Conservation (phyloP, 345 rosid genomes). For the Aethionema arabicum region DNA sequence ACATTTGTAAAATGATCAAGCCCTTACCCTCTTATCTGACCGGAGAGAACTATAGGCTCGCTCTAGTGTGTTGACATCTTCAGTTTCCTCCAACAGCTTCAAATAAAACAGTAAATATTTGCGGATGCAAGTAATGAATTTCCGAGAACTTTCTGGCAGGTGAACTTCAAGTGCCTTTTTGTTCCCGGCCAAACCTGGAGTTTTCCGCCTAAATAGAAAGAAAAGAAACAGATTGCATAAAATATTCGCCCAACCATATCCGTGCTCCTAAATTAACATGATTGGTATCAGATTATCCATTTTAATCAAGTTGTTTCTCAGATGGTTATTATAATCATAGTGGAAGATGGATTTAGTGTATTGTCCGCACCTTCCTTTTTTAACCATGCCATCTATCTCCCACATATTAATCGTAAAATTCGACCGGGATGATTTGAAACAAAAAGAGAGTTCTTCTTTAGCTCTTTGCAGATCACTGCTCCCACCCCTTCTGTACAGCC, state of each 20-base stretch:
- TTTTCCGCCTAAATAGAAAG: slow-evolving; percentile 65
- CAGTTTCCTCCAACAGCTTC: slow-evolving; percentile 85
- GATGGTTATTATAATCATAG: slow-evolving; percentile 16
- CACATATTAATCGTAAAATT: slow-evolving; percentile 96
- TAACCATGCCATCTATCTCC: slow-evolving; percentile 99
- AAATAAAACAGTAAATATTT: slow-evolving; percentile 85
- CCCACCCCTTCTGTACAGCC: slow-evolving; percentile 69
- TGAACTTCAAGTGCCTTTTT: slow-evolving; percentile 87
- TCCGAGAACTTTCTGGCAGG: slow-evolving; percentile 93
- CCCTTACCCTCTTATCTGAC: slow-evolving; percentile 87
- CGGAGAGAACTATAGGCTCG: slow-evolving; percentile 82
- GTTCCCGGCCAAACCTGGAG: slow-evolving; percentile 75
- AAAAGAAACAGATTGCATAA: slow-evolving; percentile 22
- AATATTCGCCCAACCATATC: slow-evolving; percentile 16
- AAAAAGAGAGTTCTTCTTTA: slow-evolving; percentile 90
- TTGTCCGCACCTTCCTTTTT: slow-evolving; percentile 75
- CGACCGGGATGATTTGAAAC: slow-evolving; percentile 91
- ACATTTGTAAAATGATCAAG: slow-evolving; percentile 9
- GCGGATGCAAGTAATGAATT: slow-evolving; percentile 93
- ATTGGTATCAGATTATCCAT: slow-evolving; percentile 15
- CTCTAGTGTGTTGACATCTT: slow-evolving; percentile 77
- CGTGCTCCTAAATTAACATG: slow-evolving; percentile 11
- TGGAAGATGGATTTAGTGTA: slow-evolving; percentile 12
- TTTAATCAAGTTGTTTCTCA: slow-evolving; percentile 21
- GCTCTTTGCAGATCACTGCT: slow-evolving; percentile 82